Evolutionary conservation across 2,329 filamentous ascomycete genomes (phyloP).

Genomic region (Triangularia verruculosa): DNA sequence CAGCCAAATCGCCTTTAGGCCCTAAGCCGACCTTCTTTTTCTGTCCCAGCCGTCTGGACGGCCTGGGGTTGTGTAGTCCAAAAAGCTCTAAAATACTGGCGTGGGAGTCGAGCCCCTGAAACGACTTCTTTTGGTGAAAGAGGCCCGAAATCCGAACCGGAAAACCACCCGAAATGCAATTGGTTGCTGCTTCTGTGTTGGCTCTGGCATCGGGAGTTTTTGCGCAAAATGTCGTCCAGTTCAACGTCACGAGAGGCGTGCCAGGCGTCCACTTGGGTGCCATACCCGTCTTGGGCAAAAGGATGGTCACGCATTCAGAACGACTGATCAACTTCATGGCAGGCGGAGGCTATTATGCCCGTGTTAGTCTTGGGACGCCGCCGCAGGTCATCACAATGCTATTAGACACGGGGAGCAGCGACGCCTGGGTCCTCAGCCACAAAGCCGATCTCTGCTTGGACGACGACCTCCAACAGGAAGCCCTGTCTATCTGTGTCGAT

Average conservation of each 20-base stretch:
- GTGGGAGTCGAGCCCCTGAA: neutral
- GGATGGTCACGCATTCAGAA: conserved; percentile 34
- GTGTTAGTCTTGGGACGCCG: conserved; percentile 58
- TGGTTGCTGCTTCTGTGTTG: conserved; percentile 10
- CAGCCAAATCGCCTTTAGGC: neutral
- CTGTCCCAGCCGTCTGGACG: conserved; percentile 4
- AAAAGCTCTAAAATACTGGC: neutral
- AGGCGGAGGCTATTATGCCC: conserved; percentile 54
- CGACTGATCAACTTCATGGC: conserved; percentile 52
- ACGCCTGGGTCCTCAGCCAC: conserved; percentile 54
- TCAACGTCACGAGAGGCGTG: conserved; percentile 25
- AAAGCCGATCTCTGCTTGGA: conserved; percentile 41
- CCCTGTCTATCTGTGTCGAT: conserved; percentile 36
- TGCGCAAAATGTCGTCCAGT: conserved; percentile 26
- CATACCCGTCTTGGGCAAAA: conserved; percentile 13
- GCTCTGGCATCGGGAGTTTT: conserved; percentile 20
- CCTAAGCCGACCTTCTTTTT: neutral
- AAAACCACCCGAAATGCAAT: conserved; percentile 16
- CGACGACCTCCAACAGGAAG: conserved; percentile 32
- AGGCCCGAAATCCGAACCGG: neutral
- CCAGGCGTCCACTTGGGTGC: conserved; percentile 22
- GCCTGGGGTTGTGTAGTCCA: neutral
- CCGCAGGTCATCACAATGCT: conserved; percentile 52
- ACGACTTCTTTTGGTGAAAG: neutral
- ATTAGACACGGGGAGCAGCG: conserved; percentile 62